A percentile compares a stretch with the other conserved stretches of the same genome.
Evolutionary conservation across 768 basidiomycete species (phyloP).

Genomic region (Pulveroboletus sp.): DNA sequence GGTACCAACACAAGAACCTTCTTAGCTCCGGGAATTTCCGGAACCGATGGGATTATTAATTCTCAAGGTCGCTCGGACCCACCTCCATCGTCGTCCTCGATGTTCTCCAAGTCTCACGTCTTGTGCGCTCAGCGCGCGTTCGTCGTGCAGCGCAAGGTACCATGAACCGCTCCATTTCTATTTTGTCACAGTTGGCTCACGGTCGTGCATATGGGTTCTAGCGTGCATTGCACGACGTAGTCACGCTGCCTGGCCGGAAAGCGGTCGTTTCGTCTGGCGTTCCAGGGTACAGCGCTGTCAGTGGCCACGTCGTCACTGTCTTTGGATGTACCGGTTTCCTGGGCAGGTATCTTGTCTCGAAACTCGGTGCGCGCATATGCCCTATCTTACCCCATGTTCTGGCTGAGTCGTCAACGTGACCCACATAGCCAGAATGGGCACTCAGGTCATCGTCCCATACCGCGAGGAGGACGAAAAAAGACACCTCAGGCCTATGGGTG

Average conservation of each 20-base stretch:
- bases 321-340: conserved; percentile 97
- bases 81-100: conserved; percentile 22
- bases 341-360: conserved; percentile 89
- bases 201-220: conserved; percentile 24
- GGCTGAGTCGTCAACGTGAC: conserved; percentile 1
- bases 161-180: neutral
- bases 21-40: conserved; percentile 24
- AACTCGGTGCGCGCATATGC: conserved; percentile 60
- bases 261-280: conserved; percentile 74
- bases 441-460: conserved; percentile 92
- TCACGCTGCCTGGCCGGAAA: conserved; percentile 52
- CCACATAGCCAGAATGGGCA: conserved; percentile 78
- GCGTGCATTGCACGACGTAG: conserved; percentile 74
- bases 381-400: neutral
- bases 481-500: conserved; percentile 88
- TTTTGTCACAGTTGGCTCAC: neutral
- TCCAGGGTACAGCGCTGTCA: conserved; percentile 80
- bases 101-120: conserved; percentile 44
- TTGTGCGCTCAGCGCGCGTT: conserved; percentile 52
- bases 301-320: conserved; percentile 91
- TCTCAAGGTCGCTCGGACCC: neutral
- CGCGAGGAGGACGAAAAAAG: conserved; percentile 92
- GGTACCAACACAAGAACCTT: neutral
- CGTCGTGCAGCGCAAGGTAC: conserved; percentile 44
- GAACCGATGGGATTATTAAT: conserved; percentile 5